Evolutionary conservation across 2,329 filamentous ascomycete species (phyloP).

Genomic region (Talaromyces albobiverticillius): DNA sequence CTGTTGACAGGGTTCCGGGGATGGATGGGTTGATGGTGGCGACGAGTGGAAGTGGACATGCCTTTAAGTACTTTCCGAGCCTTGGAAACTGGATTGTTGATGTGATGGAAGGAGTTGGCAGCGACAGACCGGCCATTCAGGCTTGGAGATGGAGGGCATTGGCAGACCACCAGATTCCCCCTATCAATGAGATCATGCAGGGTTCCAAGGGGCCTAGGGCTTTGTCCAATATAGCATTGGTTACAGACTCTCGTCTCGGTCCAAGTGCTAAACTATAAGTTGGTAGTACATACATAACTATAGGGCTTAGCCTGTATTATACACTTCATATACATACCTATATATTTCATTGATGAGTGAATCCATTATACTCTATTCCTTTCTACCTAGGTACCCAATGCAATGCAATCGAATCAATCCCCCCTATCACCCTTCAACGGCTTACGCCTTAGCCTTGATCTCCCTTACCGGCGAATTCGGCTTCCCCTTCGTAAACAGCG

Average conservation of each 20-base stretch:
- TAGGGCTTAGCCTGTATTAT: too few relatives aligned
- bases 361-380: background rate
- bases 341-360: too few relatives aligned
- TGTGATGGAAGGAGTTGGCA: constrained; percentile 41
- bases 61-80: constrained; percentile 59
- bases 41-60: constrained; percentile 61
- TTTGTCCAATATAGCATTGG: constrained; percentile 17
- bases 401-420: background rate
- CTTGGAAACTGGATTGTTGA: constrained; percentile 56
- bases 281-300: too few relatives aligned
- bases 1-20: constrained; percentile 52
- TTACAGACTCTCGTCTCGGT: constrained; percentile 5
- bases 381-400: background rate
- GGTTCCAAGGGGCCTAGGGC: constrained; percentile 18
- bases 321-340: too few relatives aligned
- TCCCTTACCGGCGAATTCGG: constrained; percentile 10
- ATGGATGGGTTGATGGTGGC: constrained; percentile 56
- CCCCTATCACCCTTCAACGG: background rate
- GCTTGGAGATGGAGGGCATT: constrained; percentile 24
- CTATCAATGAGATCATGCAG: constrained; percentile 23
- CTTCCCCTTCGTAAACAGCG: constrained; percentile 6
- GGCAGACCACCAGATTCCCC: constrained; percentile 5
- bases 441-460: background rate
- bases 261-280: background rate
- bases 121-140: constrained; percentile 23